Percentiles rank a stretch among this genome's conserved stretches.
phyloP scores from a whole-genome alignment of 164 flowering plant species.

The Stephania yunnanensis region DNA sequence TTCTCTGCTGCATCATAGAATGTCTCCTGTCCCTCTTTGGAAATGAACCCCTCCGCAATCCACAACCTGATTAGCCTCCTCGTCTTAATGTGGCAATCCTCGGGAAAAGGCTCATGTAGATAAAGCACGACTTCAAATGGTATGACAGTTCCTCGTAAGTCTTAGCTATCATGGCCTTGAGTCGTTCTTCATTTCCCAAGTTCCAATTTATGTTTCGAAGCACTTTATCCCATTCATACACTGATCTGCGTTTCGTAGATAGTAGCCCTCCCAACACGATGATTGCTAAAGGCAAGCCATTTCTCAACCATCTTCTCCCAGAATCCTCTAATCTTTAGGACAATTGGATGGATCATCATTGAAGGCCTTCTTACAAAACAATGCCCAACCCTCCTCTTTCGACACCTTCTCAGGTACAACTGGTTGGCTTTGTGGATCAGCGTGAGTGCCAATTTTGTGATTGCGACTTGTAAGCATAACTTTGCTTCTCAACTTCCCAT shows the following conservation, averaged over 20 bases:
- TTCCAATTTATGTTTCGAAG: too few species aligned
- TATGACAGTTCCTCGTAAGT: slow-evolving; percentile 3
- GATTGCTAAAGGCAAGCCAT: too few species aligned
- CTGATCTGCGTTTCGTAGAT: too few species aligned
- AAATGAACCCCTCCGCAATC: slow-evolving; percentile 7
- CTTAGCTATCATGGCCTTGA: too few species aligned
- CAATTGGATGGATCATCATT: background rate
- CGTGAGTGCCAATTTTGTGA: slow-evolving; percentile 15
- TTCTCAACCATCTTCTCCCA: too few species aligned
- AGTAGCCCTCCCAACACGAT: too few species aligned
- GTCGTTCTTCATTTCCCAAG: too few species aligned
- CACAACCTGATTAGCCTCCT: background rate
- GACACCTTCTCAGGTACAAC: slow-evolving; percentile 1
- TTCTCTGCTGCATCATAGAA: too few species aligned
- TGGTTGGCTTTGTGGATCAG: slow-evolving; percentile 7
- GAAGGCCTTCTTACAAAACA: slow-evolving; percentile 12
- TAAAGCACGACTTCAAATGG: slow-evolving; percentile 6
- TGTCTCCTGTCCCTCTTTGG: background rate
- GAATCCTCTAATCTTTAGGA: background rate
- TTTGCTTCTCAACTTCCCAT: slow-evolving; percentile 6
- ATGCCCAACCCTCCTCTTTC: slow-evolving; percentile 8
- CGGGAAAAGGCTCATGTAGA: background rate
- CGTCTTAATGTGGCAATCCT: background rate
- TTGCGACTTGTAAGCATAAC: slow-evolving; percentile 27
- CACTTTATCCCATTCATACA: too few species aligned